These are phyloP conservation scores for Agroathelia rolfsii DNA, from an alignment of 1,284 basidiomycete species.

Conservation along the genomic window DNA sequence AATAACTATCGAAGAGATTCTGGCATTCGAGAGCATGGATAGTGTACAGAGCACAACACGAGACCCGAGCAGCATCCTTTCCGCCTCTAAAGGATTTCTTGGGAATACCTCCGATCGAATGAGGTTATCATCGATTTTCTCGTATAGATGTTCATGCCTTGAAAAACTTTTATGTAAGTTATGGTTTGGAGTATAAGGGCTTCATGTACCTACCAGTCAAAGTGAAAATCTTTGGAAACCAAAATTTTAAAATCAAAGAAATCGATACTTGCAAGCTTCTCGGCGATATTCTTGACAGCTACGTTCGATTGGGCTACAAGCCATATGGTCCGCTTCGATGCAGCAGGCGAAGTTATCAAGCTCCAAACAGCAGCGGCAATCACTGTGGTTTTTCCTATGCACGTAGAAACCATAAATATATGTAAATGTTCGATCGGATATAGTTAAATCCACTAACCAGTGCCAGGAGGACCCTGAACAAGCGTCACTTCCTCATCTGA, in stretches of 20 bases:
- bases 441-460: too few species aligned
- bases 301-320: conserved; percentile 61
- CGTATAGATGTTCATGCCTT: conserved; percentile 71
- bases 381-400: conserved; percentile 32
- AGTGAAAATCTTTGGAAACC: conserved; percentile 48
- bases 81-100: conserved; percentile 9
- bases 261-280: conserved; percentile 37
- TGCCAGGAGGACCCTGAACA: conserved; percentile 49
- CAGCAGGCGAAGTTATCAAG: conserved; percentile 23
- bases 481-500: conserved; percentile 34
- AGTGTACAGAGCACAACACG: conserved; percentile 63
- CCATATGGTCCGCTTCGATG: conserved; percentile 35
- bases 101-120: conserved; percentile 41
- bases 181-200: conserved; percentile 3
- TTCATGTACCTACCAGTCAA: conserved; percentile 42
- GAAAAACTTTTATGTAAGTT: conserved; percentile 8
- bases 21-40: conserved; percentile 50
- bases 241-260: conserved; percentile 44
- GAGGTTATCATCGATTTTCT: conserved; percentile 28
- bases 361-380: conserved; percentile 50
- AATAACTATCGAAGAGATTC: conserved; percentile 23
- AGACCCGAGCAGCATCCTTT: conserved; percentile 25
- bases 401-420: too few species aligned
- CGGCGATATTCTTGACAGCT: conserved; percentile 63
- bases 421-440: too few species aligned